Conservation (phyloP, 768 basidiomycete species). For the Dentipellis sp. region DNA sequence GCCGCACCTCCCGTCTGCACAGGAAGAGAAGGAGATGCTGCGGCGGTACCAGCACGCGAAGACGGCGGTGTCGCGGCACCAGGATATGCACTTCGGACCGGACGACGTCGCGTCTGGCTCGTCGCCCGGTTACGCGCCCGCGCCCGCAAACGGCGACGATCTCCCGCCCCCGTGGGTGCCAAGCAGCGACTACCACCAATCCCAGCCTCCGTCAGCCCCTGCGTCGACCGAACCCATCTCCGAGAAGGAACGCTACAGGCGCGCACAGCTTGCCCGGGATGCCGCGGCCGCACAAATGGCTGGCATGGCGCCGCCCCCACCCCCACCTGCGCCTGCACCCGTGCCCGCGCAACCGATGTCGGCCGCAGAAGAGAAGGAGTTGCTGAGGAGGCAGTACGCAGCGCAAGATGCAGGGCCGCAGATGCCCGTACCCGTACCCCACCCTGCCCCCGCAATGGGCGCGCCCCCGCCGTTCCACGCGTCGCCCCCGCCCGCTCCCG, state of each 20-base stretch:
- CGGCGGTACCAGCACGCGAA: conserved; percentile 22
- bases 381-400: conserved; percentile 44
- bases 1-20: conserved; percentile 9
- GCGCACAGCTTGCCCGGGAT: conserved; percentile 59
- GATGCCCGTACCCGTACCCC: conserved; percentile 34
- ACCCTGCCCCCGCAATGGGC: conserved; percentile 15
- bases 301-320: background rate
- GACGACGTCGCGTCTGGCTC: conserved; percentile 6
- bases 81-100: conserved; percentile 11
- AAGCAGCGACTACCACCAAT: conserved; percentile 8
- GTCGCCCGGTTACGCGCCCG: background rate
- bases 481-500: conserved; percentile 13
- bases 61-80: conserved; percentile 17
- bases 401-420: conserved; percentile 16
- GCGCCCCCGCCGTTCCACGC: conserved; percentile 20
- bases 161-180: conserved; percentile 16
- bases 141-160: conserved; percentile 3
- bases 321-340: background rate
- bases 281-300: conserved; percentile 31
- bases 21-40: conserved; percentile 22
- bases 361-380: conserved; percentile 45
- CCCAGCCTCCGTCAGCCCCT: background rate
- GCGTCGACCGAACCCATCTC: conserved; percentile 7
- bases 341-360: conserved; percentile 2
- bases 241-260: conserved; percentile 66